A percentile compares a stretch with the other conserved stretches of the same genome.
These are phyloP conservation scores for Diaporthe sp. DNA, from an alignment of 2,329 filamentous ascomycete species.

Conservation along the genomic window DNA sequence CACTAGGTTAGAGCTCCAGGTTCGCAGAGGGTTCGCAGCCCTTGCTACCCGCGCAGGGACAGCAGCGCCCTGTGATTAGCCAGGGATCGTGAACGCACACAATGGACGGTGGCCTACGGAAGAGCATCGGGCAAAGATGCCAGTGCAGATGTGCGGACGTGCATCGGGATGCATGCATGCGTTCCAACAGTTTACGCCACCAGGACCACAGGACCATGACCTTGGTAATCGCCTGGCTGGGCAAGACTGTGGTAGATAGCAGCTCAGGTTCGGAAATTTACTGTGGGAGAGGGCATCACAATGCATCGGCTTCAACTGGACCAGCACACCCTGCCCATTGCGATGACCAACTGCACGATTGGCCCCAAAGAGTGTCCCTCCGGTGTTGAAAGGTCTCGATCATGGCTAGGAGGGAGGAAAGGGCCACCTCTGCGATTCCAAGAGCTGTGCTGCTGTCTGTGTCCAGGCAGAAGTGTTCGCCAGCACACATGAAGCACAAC, in stretches of 20 bases:
- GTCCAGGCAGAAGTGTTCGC: conserved; percentile 11
- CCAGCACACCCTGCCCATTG: not conserved
- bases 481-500: not conserved
- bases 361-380: not conserved
- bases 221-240: not conserved
- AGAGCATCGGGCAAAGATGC: not conserved
- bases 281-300: conserved; percentile 20
- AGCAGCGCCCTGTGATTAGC: not conserved
- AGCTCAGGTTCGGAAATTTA: conserved; percentile 20
- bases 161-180: conserved; percentile 26
- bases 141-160: conserved; percentile 9
- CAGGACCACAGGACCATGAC: conserved; percentile 2
- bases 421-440: not conserved
- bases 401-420: not conserved
- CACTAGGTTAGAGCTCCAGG: not conserved
- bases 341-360: not conserved
- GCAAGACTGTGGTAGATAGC: not conserved
- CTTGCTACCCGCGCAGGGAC: not conserved
- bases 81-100: not conserved
- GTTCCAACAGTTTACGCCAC: conserved; percentile 5
- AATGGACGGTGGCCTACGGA: not conserved
- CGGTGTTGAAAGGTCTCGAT: not conserved
- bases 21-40: not conserved
- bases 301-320: conserved; percentile 18
- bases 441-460: not conserved